Evolutionary conservation across 306 rosid genomes (phyloP).

Genomic region (Quercus suber): DNA sequence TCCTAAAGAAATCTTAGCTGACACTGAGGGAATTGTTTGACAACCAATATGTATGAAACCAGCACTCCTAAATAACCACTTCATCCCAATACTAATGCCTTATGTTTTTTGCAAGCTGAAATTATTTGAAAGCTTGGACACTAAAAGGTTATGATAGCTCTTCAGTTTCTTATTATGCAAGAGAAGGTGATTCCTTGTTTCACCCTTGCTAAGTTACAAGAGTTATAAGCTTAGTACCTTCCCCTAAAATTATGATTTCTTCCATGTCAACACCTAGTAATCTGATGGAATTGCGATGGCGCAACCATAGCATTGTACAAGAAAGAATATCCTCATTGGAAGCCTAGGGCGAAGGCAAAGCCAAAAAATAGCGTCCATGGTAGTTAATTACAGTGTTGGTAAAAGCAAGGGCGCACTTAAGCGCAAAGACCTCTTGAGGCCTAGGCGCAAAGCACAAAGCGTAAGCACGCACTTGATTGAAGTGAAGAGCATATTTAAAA

Average conservation of each 20-base stretch:
- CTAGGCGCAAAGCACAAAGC: no score
- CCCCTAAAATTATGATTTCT: not conserved
- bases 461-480: no score
- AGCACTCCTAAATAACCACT: not conserved
- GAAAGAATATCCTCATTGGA: no score
- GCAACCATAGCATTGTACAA: no score
- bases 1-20: not conserved
- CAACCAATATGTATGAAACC: not conserved
- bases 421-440: no score
- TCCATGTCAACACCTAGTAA: not conserved
- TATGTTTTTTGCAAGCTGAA: not conserved
- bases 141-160: not conserved
- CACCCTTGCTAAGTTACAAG: not conserved
- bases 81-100: not conserved
- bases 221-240: not conserved
- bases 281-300: not conserved
- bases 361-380: no score
- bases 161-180: not conserved
- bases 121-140: not conserved
- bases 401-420: no score
- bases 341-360: no score
- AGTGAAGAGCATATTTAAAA: no score
- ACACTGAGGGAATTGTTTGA: not conserved
- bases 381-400: no score
- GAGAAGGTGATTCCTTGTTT: not conserved